These are phyloP conservation scores for Pyrus hybrid DNA, from an alignment of 331 rosid species.

Conservation along the genomic window DNA sequence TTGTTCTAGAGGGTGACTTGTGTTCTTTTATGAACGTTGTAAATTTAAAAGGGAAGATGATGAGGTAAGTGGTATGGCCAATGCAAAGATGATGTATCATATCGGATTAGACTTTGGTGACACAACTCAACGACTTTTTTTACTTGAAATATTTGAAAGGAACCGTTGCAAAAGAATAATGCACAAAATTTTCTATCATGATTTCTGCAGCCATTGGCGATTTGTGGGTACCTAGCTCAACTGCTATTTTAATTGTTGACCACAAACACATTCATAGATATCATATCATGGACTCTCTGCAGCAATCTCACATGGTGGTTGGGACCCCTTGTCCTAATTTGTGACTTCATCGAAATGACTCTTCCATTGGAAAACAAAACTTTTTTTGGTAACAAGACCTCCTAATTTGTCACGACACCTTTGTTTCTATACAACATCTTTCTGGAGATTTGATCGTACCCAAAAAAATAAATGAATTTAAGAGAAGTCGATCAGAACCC, in stretches of 20 bases:
- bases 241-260: conserved; percentile 4
- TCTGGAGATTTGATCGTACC: neutral
- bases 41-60: neutral
- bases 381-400: neutral
- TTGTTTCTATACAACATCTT: neutral
- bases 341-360: conserved; percentile 9
- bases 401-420: conserved; percentile 1
- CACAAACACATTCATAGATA: neutral
- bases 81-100: neutral
- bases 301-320: conserved; percentile 11
- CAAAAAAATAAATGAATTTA: neutral
- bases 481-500: neutral
- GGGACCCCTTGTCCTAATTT: conserved; percentile 6
- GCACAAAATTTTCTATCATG: neutral
- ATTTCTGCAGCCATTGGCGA: neutral
- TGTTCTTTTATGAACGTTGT: neutral
- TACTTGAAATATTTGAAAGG: neutral
- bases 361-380: conserved; percentile 9
- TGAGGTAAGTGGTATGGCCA: neutral
- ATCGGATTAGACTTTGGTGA: conserved; percentile 17
- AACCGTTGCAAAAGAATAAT: conserved; percentile 18
- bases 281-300: neutral
- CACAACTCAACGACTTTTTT: conserved; percentile 10
- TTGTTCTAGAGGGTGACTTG: neutral
- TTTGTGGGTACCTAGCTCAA: neutral